phyloP scores from a whole-genome alignment of 176 grass and related monocot genomes.

The Phyllostachys edulis region DNA sequence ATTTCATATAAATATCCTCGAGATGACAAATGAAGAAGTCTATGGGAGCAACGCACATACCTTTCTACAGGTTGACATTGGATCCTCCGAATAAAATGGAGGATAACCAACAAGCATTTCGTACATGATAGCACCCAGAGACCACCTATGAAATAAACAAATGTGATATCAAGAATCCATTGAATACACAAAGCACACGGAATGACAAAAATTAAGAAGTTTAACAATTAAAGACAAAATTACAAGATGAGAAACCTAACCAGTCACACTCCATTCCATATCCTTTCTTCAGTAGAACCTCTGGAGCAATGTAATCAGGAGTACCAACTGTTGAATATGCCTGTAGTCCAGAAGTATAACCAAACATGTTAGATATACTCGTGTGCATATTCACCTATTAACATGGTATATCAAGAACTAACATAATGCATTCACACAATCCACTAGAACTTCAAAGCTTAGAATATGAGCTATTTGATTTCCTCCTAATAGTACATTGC shows the following conservation, averaged over 20 bases:
- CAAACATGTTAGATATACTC: not conserved
- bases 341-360: constrained; percentile 40
- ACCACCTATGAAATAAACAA: constrained; percentile 70
- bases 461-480: constrained; percentile 23
- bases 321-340: constrained; percentile 98
- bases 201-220: constrained; percentile 8
- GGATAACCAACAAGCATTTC: constrained; percentile 99
- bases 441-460: constrained; percentile 13
- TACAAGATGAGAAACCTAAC: constrained; percentile 52
- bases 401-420: not conserved
- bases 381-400: not conserved
- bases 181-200: constrained; percentile 25
- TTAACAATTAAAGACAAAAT: constrained; percentile 18
- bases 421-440: constrained; percentile 18
- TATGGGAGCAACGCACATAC: constrained; percentile 32
- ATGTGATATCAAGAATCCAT: constrained; percentile 51
- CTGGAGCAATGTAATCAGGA: constrained; percentile 99
- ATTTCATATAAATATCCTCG: constrained; percentile 2
- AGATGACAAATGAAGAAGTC: not conserved
- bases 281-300: constrained; percentile 98
- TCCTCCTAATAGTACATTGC: not conserved
- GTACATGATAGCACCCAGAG: constrained; percentile 99
- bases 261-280: constrained; percentile 99
- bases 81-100: constrained; percentile 99
- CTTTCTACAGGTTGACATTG: constrained; percentile 97